phyloP scores from a whole-genome alignment of 768 basidiomycete species.

The Leccinum imitatum region DNA sequence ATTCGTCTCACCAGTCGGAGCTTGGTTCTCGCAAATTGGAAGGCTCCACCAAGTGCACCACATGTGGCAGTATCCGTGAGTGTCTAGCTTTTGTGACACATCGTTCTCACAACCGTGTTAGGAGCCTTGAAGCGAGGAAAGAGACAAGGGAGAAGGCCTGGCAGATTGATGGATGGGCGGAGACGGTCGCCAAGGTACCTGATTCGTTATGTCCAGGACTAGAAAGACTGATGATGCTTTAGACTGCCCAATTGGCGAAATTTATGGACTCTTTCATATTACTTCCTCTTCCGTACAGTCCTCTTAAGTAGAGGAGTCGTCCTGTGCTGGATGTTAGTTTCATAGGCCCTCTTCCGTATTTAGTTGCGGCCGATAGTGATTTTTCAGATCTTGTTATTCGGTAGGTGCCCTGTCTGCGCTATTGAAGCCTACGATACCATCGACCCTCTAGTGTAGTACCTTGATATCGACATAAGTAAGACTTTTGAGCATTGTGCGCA shows the following conservation, averaged over 20 bases:
- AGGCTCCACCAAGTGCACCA: slow-evolving; percentile 89
- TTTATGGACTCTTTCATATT: slow-evolving; percentile 88
- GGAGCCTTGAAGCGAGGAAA: slow-evolving; percentile 77
- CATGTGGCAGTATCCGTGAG: slow-evolving; percentile 95
- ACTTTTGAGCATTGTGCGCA: background rate
- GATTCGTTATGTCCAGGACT: slow-evolving; percentile 15
- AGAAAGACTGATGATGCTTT: slow-evolving; percentile 11
- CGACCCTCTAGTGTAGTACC: background rate
- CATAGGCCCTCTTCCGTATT: background rate
- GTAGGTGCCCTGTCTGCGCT: background rate
- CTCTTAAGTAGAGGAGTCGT: slow-evolving; percentile 59
- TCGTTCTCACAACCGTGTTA: slow-evolving; percentile 28
- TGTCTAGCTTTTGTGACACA: slow-evolving; percentile 19
- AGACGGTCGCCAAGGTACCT: slow-evolving; percentile 84
- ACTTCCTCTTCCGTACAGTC: slow-evolving; percentile 76
- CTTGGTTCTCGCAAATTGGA: slow-evolving; percentile 91
- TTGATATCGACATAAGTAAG: background rate
- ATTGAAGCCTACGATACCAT: background rate
- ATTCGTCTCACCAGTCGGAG: slow-evolving; percentile 82
- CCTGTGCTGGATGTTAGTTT: background rate
- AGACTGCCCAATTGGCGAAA: slow-evolving; percentile 89
- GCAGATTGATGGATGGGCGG: slow-evolving; percentile 94
- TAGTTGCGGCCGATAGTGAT: background rate
- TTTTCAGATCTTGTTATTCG: background rate
- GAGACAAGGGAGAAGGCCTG: slow-evolving; percentile 87